A percentile compares a stretch with the other conserved stretches of the same genome.
Evolutionary conservation across 139 green algal species (phyloP).

Genomic region (Tetraselmis chui): DNA sequence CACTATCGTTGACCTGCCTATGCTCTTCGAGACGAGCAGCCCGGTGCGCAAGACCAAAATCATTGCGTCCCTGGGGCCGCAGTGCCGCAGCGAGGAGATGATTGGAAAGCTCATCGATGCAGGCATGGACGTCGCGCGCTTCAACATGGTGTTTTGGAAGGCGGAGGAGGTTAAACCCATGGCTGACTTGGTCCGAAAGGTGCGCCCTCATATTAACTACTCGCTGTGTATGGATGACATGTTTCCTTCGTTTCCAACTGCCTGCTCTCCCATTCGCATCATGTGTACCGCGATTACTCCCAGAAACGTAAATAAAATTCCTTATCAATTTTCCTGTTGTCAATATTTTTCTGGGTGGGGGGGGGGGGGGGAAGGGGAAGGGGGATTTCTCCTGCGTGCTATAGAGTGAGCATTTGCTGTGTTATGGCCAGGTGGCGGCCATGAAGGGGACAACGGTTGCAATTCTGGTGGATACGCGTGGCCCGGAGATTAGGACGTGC

Average conservation of each 20-base stretch:
- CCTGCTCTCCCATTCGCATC: too few relatives aligned
- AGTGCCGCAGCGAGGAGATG: conserved; percentile 20
- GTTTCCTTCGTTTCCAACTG: too few relatives aligned
- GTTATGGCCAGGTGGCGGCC: neutral
- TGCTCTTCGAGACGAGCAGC: conserved; percentile 22
- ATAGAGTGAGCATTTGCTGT: too few relatives aligned
- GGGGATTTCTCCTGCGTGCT: too few relatives aligned
- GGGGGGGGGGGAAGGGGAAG: too few relatives aligned
- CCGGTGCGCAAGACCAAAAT: conserved; percentile 58
- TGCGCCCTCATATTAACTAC: too few relatives aligned
- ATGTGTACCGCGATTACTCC: too few relatives aligned
- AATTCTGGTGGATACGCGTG: conserved; percentile 30
- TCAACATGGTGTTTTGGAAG: conserved; percentile 35
- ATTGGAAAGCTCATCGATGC: conserved; percentile 37
- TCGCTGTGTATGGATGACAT: too few relatives aligned
- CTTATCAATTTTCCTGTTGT: too few relatives aligned
- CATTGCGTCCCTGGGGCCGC: conserved; percentile 16
- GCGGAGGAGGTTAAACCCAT: neutral
- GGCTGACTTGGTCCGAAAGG: neutral
- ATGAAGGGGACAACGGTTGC: neutral
- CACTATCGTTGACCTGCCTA: conserved; percentile 37
- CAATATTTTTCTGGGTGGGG: too few relatives aligned
- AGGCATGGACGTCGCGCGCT: conserved; percentile 55
- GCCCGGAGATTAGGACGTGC: conserved; percentile 31
- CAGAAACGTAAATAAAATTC: too few relatives aligned